A percentile compares a stretch with the other conserved stretches of the same genome.
phyloP scores from a whole-genome alignment of 2,329 filamentous ascomycete species.

The Pseudogymnoascus sp. region DNA sequence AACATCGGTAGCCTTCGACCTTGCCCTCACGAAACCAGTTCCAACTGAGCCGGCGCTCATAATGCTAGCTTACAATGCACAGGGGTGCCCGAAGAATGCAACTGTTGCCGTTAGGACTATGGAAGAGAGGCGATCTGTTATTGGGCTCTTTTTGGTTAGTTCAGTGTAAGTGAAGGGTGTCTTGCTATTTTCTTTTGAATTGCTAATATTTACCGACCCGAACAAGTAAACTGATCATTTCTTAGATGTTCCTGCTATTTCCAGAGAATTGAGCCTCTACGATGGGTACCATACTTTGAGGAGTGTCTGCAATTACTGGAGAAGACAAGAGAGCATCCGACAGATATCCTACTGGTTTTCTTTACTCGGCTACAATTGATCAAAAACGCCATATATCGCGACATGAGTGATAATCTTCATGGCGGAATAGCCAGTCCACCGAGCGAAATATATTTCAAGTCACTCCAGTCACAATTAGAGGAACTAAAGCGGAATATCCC shows the following conservation, averaged over 20 bases:
- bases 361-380: background rate
- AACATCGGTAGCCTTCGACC: conserved; percentile 15
- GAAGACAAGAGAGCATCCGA: conserved; percentile 12
- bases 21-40: conserved; percentile 16
- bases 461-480: background rate
- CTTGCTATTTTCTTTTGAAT: background rate
- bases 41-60: conserved; percentile 13
- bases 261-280: conserved; percentile 14
- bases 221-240: background rate
- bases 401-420: background rate
- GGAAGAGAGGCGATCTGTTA: conserved; percentile 13
- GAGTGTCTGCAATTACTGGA: conserved; percentile 13
- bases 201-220: background rate
- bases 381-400: background rate
- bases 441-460: conserved; percentile 4
- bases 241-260: conserved; percentile 13
- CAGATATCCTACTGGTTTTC: conserved; percentile 11
- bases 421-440: background rate
- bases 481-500: background rate
- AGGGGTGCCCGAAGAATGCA: background rate
- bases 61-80: background rate
- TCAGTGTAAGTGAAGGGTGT: conserved; percentile 11
- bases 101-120: conserved; percentile 12
- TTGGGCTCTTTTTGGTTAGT: conserved; percentile 12
- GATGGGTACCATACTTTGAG: conserved; percentile 14